Evolutionary conservation across 177 flowering plant species (phyloP).

Genomic region (Vitis hybrid): DNA sequence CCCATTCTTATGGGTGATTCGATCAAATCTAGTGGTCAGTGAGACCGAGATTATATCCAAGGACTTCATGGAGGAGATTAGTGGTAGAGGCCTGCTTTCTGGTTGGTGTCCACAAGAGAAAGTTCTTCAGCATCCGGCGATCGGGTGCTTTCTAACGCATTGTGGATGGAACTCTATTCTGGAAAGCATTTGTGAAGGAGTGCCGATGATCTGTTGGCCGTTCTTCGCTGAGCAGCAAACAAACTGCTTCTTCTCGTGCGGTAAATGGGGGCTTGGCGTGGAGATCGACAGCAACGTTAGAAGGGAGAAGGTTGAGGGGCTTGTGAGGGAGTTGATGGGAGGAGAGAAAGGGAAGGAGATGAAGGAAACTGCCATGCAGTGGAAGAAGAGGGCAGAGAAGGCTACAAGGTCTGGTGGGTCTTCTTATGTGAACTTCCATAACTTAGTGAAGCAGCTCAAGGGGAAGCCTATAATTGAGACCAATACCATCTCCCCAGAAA

Average conservation of each 20-base stretch:
- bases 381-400: no score
- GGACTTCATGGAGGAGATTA: slow-evolving; percentile 23
- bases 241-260: slow-evolving; percentile 31
- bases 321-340: slow-evolving; percentile 39
- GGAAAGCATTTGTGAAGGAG: slow-evolving; percentile 31
- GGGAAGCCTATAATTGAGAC: no score
- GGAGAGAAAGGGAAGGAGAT: slow-evolving; percentile 35
- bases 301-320: slow-evolving; percentile 26
- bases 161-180: slow-evolving; percentile 47
- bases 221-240: slow-evolving; percentile 42
- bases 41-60: slow-evolving; percentile 18
- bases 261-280: slow-evolving; percentile 42
- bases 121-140: slow-evolving; percentile 38
- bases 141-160: slow-evolving; percentile 42
- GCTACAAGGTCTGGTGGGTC: neutral
- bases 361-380: slow-evolving; percentile 14
- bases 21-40: slow-evolving; percentile 31
- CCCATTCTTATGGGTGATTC: slow-evolving; percentile 36
- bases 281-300: slow-evolving; percentile 32
- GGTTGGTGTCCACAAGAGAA: slow-evolving; percentile 51
- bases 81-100: slow-evolving; percentile 29
- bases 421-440: slow-evolving; percentile 3
- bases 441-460: no score
- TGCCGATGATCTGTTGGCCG: slow-evolving; percentile 48
- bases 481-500: no score